Evolutionary conservation across 148 eudicot species (phyloP).

Genomic region (Selenicereus undatus): DNA sequence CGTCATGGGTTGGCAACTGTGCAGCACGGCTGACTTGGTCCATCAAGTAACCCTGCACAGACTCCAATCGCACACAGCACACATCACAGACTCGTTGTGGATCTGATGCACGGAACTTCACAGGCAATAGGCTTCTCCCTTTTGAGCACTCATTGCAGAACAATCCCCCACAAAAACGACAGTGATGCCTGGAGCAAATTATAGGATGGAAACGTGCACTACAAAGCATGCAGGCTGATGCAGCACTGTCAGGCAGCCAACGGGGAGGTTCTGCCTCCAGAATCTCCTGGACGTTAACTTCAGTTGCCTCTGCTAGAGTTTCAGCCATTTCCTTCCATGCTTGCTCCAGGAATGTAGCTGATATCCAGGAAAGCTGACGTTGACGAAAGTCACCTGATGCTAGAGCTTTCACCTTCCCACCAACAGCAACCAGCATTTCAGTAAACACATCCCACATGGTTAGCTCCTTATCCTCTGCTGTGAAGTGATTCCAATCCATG

Average conservation of each 20-base stretch:
- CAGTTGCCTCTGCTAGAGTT: conserved; percentile 61
- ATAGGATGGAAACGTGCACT: conserved; percentile 60
- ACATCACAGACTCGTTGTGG: conserved; percentile 69
- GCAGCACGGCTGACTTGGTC: conserved; percentile 73
- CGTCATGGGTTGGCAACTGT: conserved; percentile 61
- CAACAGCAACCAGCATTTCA: conserved; percentile 54
- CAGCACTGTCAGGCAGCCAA: conserved; percentile 68
- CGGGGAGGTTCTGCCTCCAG: conserved; percentile 61
- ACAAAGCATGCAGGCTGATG: conserved; percentile 69
- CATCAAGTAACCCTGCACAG: conserved; percentile 57
- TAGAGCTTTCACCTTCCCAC: conserved; percentile 55
- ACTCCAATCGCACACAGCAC: conserved; percentile 60
- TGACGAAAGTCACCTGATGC: conserved; percentile 54
- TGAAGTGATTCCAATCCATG: conserved; percentile 55
- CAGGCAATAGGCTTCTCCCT: conserved; percentile 66
- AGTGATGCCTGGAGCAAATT: conserved; percentile 67
- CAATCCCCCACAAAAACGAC: conserved; percentile 71
- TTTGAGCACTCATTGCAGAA: conserved; percentile 63
- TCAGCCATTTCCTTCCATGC: conserved; percentile 74
- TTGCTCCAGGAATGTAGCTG: conserved; percentile 47
- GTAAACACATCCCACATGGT: conserved; percentile 75
- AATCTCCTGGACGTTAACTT: conserved; percentile 44
- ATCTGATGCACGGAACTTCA: conserved; percentile 46
- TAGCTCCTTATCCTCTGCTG: conserved; percentile 59
- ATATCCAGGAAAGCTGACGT: conserved; percentile 47